phyloP scores from a whole-genome alignment of 352 stramenopile species.

The Globisporangium recalcitrans region DNA sequence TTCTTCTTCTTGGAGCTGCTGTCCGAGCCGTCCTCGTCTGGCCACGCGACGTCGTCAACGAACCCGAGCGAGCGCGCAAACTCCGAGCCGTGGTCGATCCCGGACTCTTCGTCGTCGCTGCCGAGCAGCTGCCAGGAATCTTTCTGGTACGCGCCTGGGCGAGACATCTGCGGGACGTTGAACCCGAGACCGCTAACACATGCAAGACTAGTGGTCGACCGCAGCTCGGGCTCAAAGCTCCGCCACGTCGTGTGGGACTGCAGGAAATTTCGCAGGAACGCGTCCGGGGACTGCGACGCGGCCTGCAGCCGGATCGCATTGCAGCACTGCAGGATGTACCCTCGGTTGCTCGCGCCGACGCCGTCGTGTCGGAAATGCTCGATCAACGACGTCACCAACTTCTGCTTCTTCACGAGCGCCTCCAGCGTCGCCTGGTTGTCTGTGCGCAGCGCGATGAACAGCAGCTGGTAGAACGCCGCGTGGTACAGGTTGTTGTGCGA shows the following conservation, averaged over 20 bases:
- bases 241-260: slow-evolving; percentile 85
- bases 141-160: slow-evolving; percentile 45
- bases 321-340: slow-evolving; percentile 86
- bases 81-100: slow-evolving; percentile 81
- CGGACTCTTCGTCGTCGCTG: slow-evolving; percentile 36
- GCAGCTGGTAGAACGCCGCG: slow-evolving; percentile 84
- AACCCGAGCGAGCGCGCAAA: slow-evolving; percentile 78
- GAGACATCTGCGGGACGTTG: slow-evolving; percentile 60
- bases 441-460: slow-evolving; percentile 84
- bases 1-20: slow-evolving; percentile 75
- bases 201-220: slow-evolving; percentile 41
- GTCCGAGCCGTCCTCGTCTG: slow-evolving; percentile 47
- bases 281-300: slow-evolving; percentile 79
- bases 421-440: slow-evolving; percentile 79
- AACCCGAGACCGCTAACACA: slow-evolving; percentile 72
- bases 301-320: slow-evolving; percentile 88
- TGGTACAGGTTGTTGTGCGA: slow-evolving; percentile 91
- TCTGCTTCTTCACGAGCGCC: slow-evolving; percentile 86
- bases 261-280: slow-evolving; percentile 87
- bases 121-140: slow-evolving; percentile 59
- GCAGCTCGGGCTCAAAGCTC: slow-evolving; percentile 64
- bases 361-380: slow-evolving; percentile 73
- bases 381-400: slow-evolving; percentile 77
- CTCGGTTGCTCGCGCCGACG: slow-evolving; percentile 70
- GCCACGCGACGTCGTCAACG: slow-evolving; percentile 81